phyloP scores from a whole-genome alignment of 495 filamentous ascomycete genomes.

The Paragyromitra xinjiangensis region DNA sequence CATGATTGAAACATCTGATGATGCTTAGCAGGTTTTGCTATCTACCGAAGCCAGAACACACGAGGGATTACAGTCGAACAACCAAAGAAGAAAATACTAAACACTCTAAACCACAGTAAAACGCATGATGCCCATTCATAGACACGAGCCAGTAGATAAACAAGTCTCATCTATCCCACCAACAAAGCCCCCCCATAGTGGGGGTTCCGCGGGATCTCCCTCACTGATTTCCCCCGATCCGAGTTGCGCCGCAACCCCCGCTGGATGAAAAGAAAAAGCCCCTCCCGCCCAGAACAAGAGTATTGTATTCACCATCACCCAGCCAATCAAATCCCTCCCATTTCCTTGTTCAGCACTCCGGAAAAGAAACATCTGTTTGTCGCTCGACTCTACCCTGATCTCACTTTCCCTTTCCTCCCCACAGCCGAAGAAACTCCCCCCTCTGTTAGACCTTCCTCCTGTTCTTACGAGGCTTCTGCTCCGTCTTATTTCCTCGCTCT shows the following conservation, averaged over 20 bases:
- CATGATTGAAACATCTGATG: slow-evolving; percentile 5
- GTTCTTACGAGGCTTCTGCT: slow-evolving; percentile 22
- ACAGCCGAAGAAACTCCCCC: slow-evolving; percentile 18
- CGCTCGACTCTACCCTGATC: slow-evolving; percentile 27
- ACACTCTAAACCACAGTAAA: neutral
- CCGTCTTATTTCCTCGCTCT: slow-evolving; percentile 14
- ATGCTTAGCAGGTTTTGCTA: neutral
- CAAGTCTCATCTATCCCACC: neutral
- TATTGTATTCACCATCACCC: slow-evolving; percentile 36
- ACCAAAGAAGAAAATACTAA: neutral
- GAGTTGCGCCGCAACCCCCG: slow-evolving; percentile 44
- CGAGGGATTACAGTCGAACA: neutral
- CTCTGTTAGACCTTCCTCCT: slow-evolving; percentile 21
- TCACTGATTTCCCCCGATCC: slow-evolving; percentile 3
- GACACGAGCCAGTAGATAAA: neutral
- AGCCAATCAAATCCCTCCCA: slow-evolving; percentile 45
- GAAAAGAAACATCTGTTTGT: slow-evolving; percentile 49
- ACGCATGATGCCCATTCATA: neutral
- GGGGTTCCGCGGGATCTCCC: neutral
- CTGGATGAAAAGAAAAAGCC: slow-evolving; percentile 47
- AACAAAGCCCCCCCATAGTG: neutral
- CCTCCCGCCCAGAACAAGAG: slow-evolving; percentile 33
- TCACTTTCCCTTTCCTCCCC: neutral
- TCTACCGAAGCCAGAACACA: neutral
- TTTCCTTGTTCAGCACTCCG: slow-evolving; percentile 36